These are phyloP conservation scores for Achlya hypogyna DNA, from an alignment of 352 stramenopile genomes.

Conservation along the genomic window DNA sequence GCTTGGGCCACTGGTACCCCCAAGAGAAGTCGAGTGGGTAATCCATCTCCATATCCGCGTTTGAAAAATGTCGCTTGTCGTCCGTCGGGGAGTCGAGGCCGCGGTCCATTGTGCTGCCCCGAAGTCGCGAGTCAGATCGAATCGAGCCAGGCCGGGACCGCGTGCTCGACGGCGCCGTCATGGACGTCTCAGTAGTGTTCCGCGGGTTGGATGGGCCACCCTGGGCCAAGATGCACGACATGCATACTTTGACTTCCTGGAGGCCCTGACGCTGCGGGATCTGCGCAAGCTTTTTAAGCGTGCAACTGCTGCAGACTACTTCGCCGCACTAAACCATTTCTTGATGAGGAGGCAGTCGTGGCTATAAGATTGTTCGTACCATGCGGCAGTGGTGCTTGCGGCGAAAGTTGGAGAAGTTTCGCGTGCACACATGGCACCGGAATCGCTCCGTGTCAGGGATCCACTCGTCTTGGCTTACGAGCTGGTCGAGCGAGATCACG, in stretches of 20 bases:
- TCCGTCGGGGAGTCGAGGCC: neutral
- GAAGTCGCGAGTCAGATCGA: neutral
- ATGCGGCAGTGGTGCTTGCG: slow-evolving; percentile 86
- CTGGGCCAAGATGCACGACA: slow-evolving; percentile 83
- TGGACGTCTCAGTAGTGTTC: slow-evolving; percentile 25
- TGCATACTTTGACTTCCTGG: slow-evolving; percentile 79
- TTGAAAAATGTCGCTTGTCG: neutral
- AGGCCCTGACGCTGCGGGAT: slow-evolving; percentile 68
- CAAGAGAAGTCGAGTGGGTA: slow-evolving; percentile 84
- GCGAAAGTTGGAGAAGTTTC: slow-evolving; percentile 81
- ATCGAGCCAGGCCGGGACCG: slow-evolving; percentile 14
- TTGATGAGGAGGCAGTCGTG: neutral
- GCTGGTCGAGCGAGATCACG: slow-evolving; percentile 43
- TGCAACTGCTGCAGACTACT: slow-evolving; percentile 81
- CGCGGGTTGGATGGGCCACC: slow-evolving; percentile 73
- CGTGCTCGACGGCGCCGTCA: slow-evolving; percentile 36
- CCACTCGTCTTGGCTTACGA: slow-evolving; percentile 77
- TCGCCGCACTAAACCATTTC: slow-evolving; percentile 53
- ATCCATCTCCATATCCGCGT: slow-evolving; percentile 45
- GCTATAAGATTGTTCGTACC: slow-evolving; percentile 26
- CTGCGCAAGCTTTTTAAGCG: slow-evolving; percentile 79
- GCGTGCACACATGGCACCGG: slow-evolving; percentile 77
- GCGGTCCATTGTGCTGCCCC: neutral
- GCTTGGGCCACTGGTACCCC: slow-evolving; percentile 83
- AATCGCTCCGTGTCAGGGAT: slow-evolving; percentile 80